Conservation (phyloP, 2,329 filamentous ascomycete species). For the Paecilomyces dactylethromorphus region DNA sequence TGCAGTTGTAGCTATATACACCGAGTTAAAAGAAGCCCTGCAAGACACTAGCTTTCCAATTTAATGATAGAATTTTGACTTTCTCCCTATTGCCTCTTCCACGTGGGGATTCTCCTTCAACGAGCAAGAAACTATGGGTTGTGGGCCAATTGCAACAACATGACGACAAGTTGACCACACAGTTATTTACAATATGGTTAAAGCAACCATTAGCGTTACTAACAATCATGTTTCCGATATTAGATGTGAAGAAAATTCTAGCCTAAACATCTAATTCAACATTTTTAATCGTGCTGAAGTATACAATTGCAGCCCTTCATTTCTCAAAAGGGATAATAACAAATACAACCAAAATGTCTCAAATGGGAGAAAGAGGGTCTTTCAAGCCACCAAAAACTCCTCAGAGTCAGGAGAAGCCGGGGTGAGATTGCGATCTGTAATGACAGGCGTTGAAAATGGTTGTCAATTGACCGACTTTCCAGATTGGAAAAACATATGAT, state of each 20-base stretch:
- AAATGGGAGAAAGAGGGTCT: slow-evolving; percentile 15
- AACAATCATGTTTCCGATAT: background rate
- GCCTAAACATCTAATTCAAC: background rate
- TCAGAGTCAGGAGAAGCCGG: slow-evolving; percentile 21
- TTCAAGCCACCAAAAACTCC: slow-evolving; percentile 15
- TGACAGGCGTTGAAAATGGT: background rate
- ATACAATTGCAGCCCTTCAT: background rate
- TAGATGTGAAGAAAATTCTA: background rate
- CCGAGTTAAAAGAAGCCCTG: background rate
- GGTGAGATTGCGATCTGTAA: slow-evolving; percentile 10
- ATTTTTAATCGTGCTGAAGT: background rate
- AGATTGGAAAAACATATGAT: slow-evolving; percentile 18
- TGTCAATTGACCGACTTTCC: background rate
- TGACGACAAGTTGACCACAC: slow-evolving; percentile 19
- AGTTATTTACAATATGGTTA: background rate
- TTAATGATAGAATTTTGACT: background rate
- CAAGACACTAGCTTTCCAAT: background rate
- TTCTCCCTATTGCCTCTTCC: background rate
- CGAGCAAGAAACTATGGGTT: background rate
- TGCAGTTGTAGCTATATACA: no score
- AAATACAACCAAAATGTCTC: slow-evolving; percentile 12
- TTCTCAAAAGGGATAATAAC: background rate
- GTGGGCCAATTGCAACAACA: slow-evolving; percentile 8
- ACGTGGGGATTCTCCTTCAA: background rate
- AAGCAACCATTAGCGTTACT: background rate